phyloP scores from a whole-genome alignment of 2,329 filamentous ascomycete genomes.

The Cladophialophora yegresii region DNA sequence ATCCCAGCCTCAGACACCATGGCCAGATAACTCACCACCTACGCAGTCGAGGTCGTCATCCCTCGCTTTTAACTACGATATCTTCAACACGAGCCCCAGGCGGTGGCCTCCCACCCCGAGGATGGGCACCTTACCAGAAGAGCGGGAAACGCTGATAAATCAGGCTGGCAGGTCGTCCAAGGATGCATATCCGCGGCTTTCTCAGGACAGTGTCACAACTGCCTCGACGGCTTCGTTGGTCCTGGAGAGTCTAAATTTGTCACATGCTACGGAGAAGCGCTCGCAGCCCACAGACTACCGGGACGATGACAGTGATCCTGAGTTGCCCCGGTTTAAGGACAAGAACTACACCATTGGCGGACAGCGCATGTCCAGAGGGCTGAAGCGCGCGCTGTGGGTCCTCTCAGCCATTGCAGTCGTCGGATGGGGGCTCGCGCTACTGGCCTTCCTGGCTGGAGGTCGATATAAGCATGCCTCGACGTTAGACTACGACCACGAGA shows the following conservation, averaged over 20 bases:
- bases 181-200: constrained; percentile 11
- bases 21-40: constrained; percentile 20
- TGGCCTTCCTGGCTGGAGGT: constrained; percentile 46
- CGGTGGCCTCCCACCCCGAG: constrained; percentile 10
- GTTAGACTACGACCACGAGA: constrained; percentile 39
- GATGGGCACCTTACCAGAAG: constrained; percentile 22
- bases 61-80: constrained; percentile 26
- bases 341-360: constrained; percentile 23
- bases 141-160: constrained; percentile 26
- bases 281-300: constrained; percentile 30
- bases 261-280: constrained; percentile 17
- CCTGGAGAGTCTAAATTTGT: constrained; percentile 38
- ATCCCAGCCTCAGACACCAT: constrained; percentile 10
- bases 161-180: constrained; percentile 8
- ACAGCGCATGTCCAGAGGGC: constrained; percentile 38
- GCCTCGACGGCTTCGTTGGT: constrained; percentile 39
- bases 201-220: constrained; percentile 35
- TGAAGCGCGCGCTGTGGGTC: constrained; percentile 45
- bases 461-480: constrained; percentile 40
- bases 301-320: constrained; percentile 38
- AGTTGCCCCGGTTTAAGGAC: constrained; percentile 34
- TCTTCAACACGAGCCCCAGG: constrained; percentile 17
- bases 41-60: constrained; percentile 28
- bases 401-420: constrained; percentile 46
- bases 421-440: constrained; percentile 50